A percentile compares a stretch with the other conserved stretches of the same genome.
Conservation (phyloP, 2,329 filamentous ascomycete species). For the Trichoderma gracile region DNA sequence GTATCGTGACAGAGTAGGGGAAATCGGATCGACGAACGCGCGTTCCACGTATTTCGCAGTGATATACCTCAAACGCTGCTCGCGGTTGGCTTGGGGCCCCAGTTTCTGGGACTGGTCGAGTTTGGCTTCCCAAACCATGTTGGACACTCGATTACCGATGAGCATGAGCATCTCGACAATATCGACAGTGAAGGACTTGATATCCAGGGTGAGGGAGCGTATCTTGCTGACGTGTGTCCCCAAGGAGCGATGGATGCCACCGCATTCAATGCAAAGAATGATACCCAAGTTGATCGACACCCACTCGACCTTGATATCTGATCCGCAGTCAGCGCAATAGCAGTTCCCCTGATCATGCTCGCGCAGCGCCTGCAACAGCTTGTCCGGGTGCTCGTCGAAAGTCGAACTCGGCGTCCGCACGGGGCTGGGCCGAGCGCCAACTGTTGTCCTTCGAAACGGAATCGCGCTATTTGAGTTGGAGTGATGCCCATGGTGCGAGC, state of each 20-base stretch:
- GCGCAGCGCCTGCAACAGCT: constrained; percentile 80
- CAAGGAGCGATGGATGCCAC: constrained; percentile 91
- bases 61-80: constrained; percentile 92
- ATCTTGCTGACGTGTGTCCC: constrained; percentile 98
- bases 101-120: constrained; percentile 76
- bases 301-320: constrained; percentile 93
- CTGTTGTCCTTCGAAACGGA: constrained; percentile 83
- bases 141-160: constrained; percentile 91
- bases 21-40: constrained; percentile 76
- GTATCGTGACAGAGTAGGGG: constrained; percentile 72
- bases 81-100: constrained; percentile 73
- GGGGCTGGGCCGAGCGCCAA: constrained; percentile 79
- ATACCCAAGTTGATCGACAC: constrained; percentile 98
- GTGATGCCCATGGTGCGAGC: constrained; percentile 52
- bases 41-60: constrained; percentile 90
- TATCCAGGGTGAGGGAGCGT: constrained; percentile 90
- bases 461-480: constrained; percentile 51
- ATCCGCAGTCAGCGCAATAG: constrained; percentile 92
- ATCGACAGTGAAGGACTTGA: constrained; percentile 93
- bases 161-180: constrained; percentile 91
- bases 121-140: constrained; percentile 92
- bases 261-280: constrained; percentile 95
- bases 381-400: constrained; percentile 81
- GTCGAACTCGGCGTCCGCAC: constrained; percentile 67
- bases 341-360: constrained; percentile 90